Percentiles rank a stretch among this genome's conserved stretches.
Evolutionary conservation across 805 yeast genomes (phyloP).

Genomic region (Wickerhamiella dianesei): DNA sequence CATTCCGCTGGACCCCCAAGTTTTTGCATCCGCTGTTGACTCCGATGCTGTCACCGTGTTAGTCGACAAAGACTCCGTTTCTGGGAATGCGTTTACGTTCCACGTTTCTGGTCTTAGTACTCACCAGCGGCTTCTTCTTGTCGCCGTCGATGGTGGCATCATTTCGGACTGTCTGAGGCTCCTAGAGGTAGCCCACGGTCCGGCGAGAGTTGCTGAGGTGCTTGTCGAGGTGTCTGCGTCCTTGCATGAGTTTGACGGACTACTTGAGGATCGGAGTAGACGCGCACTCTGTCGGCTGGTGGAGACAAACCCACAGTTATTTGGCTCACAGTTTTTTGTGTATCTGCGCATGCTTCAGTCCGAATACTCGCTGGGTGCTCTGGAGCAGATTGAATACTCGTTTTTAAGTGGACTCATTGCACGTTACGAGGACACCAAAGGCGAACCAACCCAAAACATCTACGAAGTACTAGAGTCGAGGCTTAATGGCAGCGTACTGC

Average conservation of each 20-base stretch:
- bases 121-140: background rate
- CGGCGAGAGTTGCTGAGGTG: background rate
- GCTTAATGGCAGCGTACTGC: constrained; percentile 1
- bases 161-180: background rate
- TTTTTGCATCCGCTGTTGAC: background rate
- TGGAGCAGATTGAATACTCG: constrained; percentile 27
- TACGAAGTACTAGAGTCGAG: constrained; percentile 33
- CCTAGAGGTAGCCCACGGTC: background rate
- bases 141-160: background rate
- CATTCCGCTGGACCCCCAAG: background rate
- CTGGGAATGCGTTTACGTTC: background rate
- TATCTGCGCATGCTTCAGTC: constrained; percentile 69
- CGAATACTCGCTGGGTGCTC: constrained; percentile 48
- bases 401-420: constrained; percentile 44
- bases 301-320: background rate
- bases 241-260: background rate
- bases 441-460: constrained; percentile 58
- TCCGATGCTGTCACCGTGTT: background rate
- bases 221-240: background rate
- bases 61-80: background rate
- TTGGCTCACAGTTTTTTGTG: constrained; percentile 34
- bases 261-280: background rate
- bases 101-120: background rate
- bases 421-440: constrained; percentile 45
- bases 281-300: background rate